Base-by-base conservation (phyloP, 2,329 filamentous ascomycete genomes). In the Apiospora hydei region DNA sequence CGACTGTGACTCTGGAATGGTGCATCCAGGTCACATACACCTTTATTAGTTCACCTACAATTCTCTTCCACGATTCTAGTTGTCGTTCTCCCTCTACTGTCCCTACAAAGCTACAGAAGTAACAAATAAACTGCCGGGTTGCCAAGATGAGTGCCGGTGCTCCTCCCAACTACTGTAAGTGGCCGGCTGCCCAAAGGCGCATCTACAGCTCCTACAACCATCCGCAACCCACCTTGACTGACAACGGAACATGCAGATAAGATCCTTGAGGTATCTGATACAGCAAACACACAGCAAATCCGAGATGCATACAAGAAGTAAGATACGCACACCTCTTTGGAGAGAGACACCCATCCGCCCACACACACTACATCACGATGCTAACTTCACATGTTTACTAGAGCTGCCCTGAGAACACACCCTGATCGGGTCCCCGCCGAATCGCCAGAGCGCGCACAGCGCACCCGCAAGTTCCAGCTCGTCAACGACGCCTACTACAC, bases 401-500 rank as follows among this genome's bases (percentile, higher is more conserved):
- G 93, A 80, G 93, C 94, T 78, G 96, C 96, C 6, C 87, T 98
- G 66, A 97, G 96, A 83, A 95, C 94, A 75, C 96, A 98, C 82
- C 96, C 96, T 1, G 96, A 99, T 82, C 93, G 96, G 73, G 94
- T 99, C 53, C 88, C 95, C 41, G 85, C 89, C 75, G 91, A 95
- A 83, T 96, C 94, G 6, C 94, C 95, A 49, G 95, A 98, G 77
- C 94, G 96, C 75, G 83, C 90, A 30, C 83, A 89, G 16, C 93
- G 95, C 78, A 99, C 96, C 7, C 93, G 93, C 79, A 92, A 92
- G 80, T 98, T 98, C 85, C 95, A 98, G 82, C 90, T 93, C 75
- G 93, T 98, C 78, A 97, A 97, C 84, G 95, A 97, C 80, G 94
- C 95, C 74, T 98, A 97, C 86, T 97, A 94, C 82, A 95, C 94